Percentiles rank a stretch among this genome's conserved stretches.
These are phyloP conservation scores for Exophiala sp. DNA, from an alignment of 2,329 filamentous ascomycete species.

Conservation along the genomic window DNA sequence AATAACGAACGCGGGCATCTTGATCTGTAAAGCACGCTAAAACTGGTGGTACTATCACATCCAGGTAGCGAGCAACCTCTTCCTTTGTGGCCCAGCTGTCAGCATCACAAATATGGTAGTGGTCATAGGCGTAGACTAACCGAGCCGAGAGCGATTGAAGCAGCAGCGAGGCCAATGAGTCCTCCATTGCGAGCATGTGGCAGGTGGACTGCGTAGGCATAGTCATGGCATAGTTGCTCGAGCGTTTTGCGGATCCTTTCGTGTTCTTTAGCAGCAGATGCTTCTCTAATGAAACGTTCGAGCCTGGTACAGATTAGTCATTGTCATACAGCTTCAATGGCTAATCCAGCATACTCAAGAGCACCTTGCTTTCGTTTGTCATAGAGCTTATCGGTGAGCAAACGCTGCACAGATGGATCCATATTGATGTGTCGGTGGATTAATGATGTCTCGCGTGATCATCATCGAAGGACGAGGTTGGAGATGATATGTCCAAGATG, in stretches of 20 bases:
- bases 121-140: slow-evolving; percentile 55
- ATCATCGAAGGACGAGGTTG: slow-evolving; percentile 14
- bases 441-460: slow-evolving; percentile 6
- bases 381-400: slow-evolving; percentile 97
- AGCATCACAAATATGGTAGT: background rate
- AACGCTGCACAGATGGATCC: slow-evolving; percentile 84
- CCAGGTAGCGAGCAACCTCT: slow-evolving; percentile 87
- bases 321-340: slow-evolving; percentile 4
- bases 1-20: slow-evolving; percentile 94
- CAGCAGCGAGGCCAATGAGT: slow-evolving; percentile 89
- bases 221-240: slow-evolving; percentile 94
- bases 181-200: slow-evolving; percentile 95
- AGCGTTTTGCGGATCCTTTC: slow-evolving; percentile 81
- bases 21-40: slow-evolving; percentile 97
- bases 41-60: slow-evolving; percentile 92
- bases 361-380: slow-evolving; percentile 96
- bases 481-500: background rate
- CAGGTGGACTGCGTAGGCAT: slow-evolving; percentile 94
- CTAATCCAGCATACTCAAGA: slow-evolving; percentile 65
- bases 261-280: slow-evolving; percentile 71
- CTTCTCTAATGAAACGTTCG: slow-evolving; percentile 84
- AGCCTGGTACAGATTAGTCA: slow-evolving; percentile 55
- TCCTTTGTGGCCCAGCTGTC: slow-evolving; percentile 40
- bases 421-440: slow-evolving; percentile 47
- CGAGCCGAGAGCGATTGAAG: slow-evolving; percentile 87